Evolutionary conservation across 371 early-diverging fungal species (phyloP).

Genomic region (Mortierella sp.): DNA sequence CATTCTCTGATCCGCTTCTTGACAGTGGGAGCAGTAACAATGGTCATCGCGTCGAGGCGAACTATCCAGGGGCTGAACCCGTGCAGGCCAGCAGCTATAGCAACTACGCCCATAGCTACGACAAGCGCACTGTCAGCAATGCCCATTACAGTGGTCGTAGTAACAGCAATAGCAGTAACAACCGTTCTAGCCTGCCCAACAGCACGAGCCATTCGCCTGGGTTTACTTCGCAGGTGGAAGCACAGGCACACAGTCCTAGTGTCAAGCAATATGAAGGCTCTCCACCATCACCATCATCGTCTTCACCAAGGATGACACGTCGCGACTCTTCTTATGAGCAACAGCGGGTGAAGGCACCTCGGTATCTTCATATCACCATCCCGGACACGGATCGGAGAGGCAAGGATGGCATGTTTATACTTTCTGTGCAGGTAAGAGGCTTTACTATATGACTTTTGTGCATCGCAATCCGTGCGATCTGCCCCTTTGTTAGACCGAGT

Average conservation of each 20-base stretch:
- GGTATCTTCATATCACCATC: slow-evolving; percentile 46
- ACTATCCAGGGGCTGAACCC: background rate
- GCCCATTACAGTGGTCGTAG: background rate
- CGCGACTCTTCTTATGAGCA: slow-evolving; percentile 45
- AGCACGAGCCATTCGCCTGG: slow-evolving; percentile 14
- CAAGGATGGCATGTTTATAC: slow-evolving; percentile 49
- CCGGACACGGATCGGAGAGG: slow-evolving; percentile 40
- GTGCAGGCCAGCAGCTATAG: background rate
- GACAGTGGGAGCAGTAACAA: background rate
- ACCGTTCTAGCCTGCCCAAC: slow-evolving; percentile 4
- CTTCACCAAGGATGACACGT: slow-evolving; percentile 8
- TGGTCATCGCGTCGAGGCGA: background rate
- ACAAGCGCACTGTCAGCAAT: background rate
- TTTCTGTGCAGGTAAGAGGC: slow-evolving; percentile 35
- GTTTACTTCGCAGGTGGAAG: too few species aligned
- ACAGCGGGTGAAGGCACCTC: slow-evolving; percentile 49
- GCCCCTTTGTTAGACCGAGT: background rate
- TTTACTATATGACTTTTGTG: too few species aligned
- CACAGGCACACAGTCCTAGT: too few species aligned
- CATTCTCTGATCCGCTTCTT: slow-evolving; percentile 31
- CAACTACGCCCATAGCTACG: slow-evolving; percentile 4
- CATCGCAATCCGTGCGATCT: too few species aligned
- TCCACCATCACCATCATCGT: slow-evolving; percentile 1
- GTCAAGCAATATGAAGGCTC: background rate
- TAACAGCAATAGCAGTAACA: background rate